Base-by-base conservation (phyloP, 225 moss, liverwort and hornwort genomes). In the Lunularia cruciata region DNA sequence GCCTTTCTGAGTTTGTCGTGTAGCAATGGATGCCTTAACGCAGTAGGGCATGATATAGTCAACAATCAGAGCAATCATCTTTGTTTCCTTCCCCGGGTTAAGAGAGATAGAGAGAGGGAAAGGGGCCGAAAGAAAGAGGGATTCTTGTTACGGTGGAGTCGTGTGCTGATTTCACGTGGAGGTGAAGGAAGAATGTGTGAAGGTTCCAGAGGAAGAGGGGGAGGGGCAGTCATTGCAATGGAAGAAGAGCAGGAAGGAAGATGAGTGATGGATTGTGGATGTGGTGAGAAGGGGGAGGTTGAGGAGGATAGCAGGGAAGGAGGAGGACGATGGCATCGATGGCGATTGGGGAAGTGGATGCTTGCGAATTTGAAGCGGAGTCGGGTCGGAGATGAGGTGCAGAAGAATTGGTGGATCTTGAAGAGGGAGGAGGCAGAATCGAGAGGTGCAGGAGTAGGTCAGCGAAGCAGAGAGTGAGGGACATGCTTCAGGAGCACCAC, bases 331-430 rank as follows among this genome's bases (percentile, higher is more conserved):
- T 7, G 68, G 1, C 4, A 1, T 3, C 20, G 53, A 32, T 22
- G 15, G 67, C 16, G 36, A 18, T 25, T 25, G 51, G 37, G 52
- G 52, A 68, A 37, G 22, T 33, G n/a, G 54, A 6, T 20, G 30
- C 19, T 52, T 15, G 47, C 4, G 19, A 16, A 22, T n/a, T 5
- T 18, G 28, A 19, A 42, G 61, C 42, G 9, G 25, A 39, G 25
- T 40, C 25, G 61, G 13, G 40, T 23, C 8, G 18, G 30, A 20
- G 26, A 20, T 25, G 52, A 54, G 68, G 43, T 7, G 43, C 23
- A 37, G 52, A 38, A 39, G n/a, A 28, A 37, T 68, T 52, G 35
- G 34, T 37, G 68, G 68, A 53, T 53, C 52, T 54, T 52, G 52
- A 68, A 68, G 37, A 35, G 68, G 10, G 52, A 27, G 68, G 68